Conservation (phyloP, 2,329 filamentous ascomycete species). For the Daldinia sp. region DNA sequence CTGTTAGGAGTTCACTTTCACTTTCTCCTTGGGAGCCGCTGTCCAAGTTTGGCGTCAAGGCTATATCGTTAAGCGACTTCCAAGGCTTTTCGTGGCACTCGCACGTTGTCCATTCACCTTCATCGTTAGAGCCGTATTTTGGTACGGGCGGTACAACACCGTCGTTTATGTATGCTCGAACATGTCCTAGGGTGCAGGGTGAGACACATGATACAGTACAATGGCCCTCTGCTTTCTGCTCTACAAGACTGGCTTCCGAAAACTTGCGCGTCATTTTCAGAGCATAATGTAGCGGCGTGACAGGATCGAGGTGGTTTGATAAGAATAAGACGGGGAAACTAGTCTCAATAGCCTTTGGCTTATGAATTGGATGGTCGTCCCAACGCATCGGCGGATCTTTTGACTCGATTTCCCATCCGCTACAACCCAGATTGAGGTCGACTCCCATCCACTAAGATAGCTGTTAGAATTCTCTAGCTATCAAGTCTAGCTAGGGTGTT, state of each 20-base stretch:
- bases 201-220: conserved; percentile 54
- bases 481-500: conserved; percentile 19
- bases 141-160: conserved; percentile 51
- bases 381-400: conserved; percentile 52
- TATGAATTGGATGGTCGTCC: conserved; percentile 48
- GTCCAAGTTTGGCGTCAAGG: neutral
- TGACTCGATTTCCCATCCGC: conserved; percentile 52
- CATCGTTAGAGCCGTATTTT: conserved; percentile 39
- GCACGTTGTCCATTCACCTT: conserved; percentile 47
- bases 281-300: conserved; percentile 66
- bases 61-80: conserved; percentile 31
- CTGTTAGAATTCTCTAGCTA: conserved; percentile 38
- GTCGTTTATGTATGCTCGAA: conserved; percentile 53
- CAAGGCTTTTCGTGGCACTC: conserved; percentile 49
- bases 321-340: conserved; percentile 68
- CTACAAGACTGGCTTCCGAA: conserved; percentile 54
- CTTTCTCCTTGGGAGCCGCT: neutral
- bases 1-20: neutral
- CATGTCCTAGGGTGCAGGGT: conserved; percentile 52
- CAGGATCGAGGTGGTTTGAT: conserved; percentile 68
- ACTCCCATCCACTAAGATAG: conserved; percentile 48
- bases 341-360: conserved; percentile 55
- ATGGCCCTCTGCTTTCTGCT: conserved; percentile 54
- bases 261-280: conserved; percentile 57
- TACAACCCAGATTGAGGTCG: conserved; percentile 52